Conservation (phyloP, 2,329 filamentous ascomycete genomes). For the Clonostachys byssicola region DNA sequence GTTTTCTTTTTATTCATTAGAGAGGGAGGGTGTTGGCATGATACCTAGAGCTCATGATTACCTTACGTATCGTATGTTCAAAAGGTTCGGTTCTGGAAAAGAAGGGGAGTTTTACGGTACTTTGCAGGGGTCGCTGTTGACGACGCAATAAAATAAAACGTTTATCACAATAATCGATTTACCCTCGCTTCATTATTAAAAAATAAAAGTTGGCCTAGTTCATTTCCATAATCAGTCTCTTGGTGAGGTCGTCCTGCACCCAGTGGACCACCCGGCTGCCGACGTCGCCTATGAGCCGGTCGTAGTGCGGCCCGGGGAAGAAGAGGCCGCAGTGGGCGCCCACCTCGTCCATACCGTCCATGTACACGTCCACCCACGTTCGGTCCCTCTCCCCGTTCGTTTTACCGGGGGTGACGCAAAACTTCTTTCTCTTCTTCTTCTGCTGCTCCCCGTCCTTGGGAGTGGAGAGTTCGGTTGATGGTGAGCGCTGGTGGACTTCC, state of each 20-base stretch:
- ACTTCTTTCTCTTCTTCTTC: slow-evolving; percentile 45
- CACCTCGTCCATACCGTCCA: slow-evolving; percentile 82
- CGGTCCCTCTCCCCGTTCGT: slow-evolving; percentile 55
- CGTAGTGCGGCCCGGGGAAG: slow-evolving; percentile 68
- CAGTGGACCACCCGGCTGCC: slow-evolving; percentile 63
- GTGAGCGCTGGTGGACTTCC: not conserved
- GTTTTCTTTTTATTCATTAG: too few relatives aligned
- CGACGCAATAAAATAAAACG: too few relatives aligned
- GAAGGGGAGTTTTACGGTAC: too few relatives aligned
- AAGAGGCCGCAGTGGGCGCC: slow-evolving; percentile 83
- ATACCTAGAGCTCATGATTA: too few relatives aligned
- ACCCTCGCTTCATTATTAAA: too few relatives aligned
- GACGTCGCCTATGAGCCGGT: slow-evolving; percentile 72
- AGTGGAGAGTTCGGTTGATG: not conserved
- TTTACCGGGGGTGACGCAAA: slow-evolving; percentile 67
- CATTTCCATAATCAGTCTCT: slow-evolving; percentile 26
- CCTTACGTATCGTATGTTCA: too few relatives aligned
- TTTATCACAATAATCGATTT: too few relatives aligned
- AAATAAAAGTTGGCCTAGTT: too few relatives aligned
- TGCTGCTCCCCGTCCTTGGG: not conserved
- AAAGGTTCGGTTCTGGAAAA: too few relatives aligned
- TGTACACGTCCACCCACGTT: slow-evolving; percentile 74
- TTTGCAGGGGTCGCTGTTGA: too few relatives aligned
- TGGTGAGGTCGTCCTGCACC: slow-evolving; percentile 59
- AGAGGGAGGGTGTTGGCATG: too few relatives aligned